Conservation (phyloP, 177 flowering plant species). For the Vitis hybrid region DNA sequence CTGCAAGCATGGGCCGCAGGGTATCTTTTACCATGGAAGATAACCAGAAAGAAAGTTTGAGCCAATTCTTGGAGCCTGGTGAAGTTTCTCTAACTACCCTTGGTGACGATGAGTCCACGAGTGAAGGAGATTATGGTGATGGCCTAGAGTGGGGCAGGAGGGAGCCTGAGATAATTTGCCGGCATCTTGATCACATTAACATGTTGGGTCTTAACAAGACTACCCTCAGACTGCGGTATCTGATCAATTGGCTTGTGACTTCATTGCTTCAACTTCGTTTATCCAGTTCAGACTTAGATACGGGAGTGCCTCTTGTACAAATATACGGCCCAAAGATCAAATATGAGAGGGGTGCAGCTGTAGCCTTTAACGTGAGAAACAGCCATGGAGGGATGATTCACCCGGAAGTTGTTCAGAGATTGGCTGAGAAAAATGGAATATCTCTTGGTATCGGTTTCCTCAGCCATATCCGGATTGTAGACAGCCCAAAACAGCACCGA, state of each 20-base stretch:
- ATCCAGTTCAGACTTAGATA: slow-evolving; percentile 26
- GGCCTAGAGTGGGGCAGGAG: slow-evolving; percentile 46
- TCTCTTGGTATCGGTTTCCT: slow-evolving; percentile 72
- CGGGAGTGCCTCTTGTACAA: slow-evolving; percentile 44
- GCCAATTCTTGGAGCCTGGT: slow-evolving; percentile 36
- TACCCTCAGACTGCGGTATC: slow-evolving; percentile 50
- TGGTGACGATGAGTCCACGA: slow-evolving; percentile 31
- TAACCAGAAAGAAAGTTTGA: slow-evolving; percentile 20
- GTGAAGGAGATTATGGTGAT: slow-evolving; percentile 50
- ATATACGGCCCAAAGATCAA: slow-evolving; percentile 77
- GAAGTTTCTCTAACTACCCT: slow-evolving; percentile 31
- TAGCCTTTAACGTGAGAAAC: slow-evolving; percentile 61
- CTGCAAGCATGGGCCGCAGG: slow-evolving; percentile 31
- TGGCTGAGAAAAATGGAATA: slow-evolving; percentile 55
- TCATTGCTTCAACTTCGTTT: slow-evolving; percentile 54
- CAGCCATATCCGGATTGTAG: slow-evolving; percentile 49
- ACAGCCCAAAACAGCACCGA: slow-evolving; percentile 29
- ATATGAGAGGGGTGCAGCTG: slow-evolving; percentile 69
- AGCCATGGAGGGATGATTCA: slow-evolving; percentile 27
- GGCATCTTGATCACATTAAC: slow-evolving; percentile 59
- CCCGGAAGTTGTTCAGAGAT: slow-evolving; percentile 56
- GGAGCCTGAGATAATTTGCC: slow-evolving; percentile 68
- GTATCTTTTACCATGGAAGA: slow-evolving; percentile 46
- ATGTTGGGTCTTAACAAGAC: slow-evolving; percentile 68
- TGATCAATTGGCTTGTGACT: slow-evolving; percentile 73